Evolutionary conservation across 257 asterid species (phyloP).

Genomic region (Solanum boliviense): DNA sequence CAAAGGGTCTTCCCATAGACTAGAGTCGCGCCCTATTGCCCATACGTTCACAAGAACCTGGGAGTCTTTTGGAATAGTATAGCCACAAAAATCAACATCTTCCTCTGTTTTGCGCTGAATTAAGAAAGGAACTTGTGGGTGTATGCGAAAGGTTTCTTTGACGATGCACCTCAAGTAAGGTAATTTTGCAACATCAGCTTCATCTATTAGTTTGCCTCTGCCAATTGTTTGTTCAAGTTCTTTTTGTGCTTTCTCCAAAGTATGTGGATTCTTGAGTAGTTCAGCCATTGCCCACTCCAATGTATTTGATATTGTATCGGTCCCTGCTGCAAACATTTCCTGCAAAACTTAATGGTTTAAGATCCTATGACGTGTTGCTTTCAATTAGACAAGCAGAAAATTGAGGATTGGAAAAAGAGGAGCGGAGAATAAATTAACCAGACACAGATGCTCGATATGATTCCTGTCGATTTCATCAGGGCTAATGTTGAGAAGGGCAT

Average conservation of each 20-base stretch:
- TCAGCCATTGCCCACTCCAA: conserved; percentile 26
- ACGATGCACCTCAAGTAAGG: conserved; percentile 14
- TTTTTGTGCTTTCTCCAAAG: conserved; percentile 12
- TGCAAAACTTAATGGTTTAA: neutral
- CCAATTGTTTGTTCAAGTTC: conserved; percentile 19
- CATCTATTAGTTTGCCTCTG: conserved; percentile 6
- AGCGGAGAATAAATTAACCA: conserved; percentile 21
- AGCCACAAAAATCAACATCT: conserved; percentile 11
- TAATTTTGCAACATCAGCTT: conserved; percentile 7
- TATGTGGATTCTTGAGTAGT: conserved; percentile 1
- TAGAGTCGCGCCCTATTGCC: conserved; percentile 19
- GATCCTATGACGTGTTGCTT: neutral
- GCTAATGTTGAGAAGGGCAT: conserved; percentile 9
- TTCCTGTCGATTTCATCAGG: conserved; percentile 47
- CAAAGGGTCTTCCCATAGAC: conserved; percentile 7
- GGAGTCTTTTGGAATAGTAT: conserved; percentile 3
- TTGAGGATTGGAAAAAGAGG: neutral
- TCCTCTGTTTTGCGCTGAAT: conserved; percentile 12
- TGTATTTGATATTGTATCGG: conserved; percentile 14
- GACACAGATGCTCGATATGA: conserved; percentile 58
- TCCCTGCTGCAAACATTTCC: conserved; percentile 25
- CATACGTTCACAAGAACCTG: conserved; percentile 19
- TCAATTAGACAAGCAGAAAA: neutral
- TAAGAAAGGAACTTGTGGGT: conserved; percentile 18
- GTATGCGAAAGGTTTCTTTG: conserved; percentile 20